Conservation (phyloP, 148 eudicot species). For the Chenopodium suecicum region DNA sequence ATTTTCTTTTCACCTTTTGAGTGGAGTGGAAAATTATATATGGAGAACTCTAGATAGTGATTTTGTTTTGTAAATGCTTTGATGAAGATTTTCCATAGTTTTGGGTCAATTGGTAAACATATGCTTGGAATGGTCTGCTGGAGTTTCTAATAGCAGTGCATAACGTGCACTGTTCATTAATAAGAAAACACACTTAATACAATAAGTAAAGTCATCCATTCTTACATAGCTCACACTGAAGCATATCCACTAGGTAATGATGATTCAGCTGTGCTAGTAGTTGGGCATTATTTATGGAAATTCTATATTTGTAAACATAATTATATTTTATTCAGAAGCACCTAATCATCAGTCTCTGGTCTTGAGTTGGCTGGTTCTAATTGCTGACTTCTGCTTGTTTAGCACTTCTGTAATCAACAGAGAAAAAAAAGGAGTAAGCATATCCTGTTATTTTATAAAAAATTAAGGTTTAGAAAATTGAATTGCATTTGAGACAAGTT, state of each 20-base stretch:
- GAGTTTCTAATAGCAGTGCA: background rate
- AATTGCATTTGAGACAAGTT: background rate
- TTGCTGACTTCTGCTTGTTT: conserved; percentile 2
- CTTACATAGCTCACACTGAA: too few relatives aligned
- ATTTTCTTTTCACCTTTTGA: background rate
- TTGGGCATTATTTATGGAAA: conserved; percentile 9
- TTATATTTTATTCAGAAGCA: background rate
- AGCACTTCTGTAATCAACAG: conserved; percentile 19
- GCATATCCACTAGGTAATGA: background rate
- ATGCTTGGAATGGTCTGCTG: background rate
- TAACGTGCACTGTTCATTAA: background rate
- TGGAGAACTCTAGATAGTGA: background rate
- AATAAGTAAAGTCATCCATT: background rate
- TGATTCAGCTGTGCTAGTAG: conserved; percentile 4
- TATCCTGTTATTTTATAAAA: background rate
- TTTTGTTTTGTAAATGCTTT: background rate
- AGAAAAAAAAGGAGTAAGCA: conserved; percentile 6
- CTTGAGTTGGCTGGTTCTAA: background rate
- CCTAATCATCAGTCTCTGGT: background rate
- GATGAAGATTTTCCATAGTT: background rate
- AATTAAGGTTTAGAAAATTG: background rate
- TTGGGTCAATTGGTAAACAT: background rate
- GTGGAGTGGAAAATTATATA: background rate
- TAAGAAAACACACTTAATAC: background rate
- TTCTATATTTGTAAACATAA: background rate